Percentiles rank a stretch among this genome's conserved stretches.
phyloP scores from a whole-genome alignment of 805 yeast genomes.

The Komagataella mondaviorum region DNA sequence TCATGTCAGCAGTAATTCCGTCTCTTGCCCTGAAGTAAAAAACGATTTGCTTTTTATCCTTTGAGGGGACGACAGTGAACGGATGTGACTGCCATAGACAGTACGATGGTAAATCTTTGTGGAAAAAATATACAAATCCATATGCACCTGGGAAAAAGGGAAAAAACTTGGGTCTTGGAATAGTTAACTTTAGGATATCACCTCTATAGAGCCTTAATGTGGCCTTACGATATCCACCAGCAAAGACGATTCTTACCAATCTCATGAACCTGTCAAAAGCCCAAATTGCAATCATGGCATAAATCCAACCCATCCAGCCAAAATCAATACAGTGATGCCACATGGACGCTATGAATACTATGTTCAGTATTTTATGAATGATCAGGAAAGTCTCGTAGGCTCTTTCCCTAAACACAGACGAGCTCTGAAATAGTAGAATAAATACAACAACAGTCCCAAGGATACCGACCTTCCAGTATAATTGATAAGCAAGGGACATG shows the following conservation, averaged over 20 bases:
- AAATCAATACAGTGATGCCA: constrained; percentile 25
- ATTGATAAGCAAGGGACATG: constrained; percentile 25
- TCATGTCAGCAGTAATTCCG: constrained; percentile 33
- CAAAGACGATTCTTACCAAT: constrained; percentile 15
- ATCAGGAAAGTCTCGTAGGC: constrained; percentile 28
- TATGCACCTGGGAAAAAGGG: constrained; percentile 34
- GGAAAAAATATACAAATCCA: constrained; percentile 39
- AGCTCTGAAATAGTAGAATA: constrained; percentile 8
- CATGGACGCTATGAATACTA: constrained; percentile 23
- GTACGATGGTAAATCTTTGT: constrained; percentile 17
- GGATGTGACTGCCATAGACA: constrained; percentile 61
- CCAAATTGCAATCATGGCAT: constrained; percentile 24
- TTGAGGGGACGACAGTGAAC: constrained; percentile 37
- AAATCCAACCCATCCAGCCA: constrained; percentile 30
- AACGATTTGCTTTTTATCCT: constrained; percentile 16
- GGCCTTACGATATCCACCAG: constrained; percentile 11
- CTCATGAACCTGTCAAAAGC: constrained; percentile 24
- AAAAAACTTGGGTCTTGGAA: constrained; percentile 9
- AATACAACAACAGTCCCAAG: constrained; percentile 8
- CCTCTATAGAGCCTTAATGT: constrained; percentile 5
- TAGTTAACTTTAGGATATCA: constrained; percentile 8
- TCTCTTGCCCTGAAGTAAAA: constrained; percentile 32
- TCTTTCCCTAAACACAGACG: constrained; percentile 16
- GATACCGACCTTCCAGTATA: constrained; percentile 28
- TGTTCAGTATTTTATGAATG: constrained; percentile 23